phyloP scores from a whole-genome alignment of 345 rosid species.

The Nasturtium officinale region DNA sequence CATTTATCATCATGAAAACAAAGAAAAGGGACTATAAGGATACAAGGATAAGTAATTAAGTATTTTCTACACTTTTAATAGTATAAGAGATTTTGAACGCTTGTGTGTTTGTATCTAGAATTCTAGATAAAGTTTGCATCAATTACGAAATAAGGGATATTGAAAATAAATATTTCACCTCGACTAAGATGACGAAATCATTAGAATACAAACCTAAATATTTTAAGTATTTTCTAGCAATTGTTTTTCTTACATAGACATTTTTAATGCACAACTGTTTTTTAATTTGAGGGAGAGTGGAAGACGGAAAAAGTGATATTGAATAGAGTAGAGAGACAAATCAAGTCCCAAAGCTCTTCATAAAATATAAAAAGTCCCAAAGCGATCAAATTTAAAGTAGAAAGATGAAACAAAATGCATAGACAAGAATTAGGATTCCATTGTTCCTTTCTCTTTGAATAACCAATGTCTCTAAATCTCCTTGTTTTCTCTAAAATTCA shows the following conservation, averaged over 20 bases:
- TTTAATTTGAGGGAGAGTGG: not conserved
- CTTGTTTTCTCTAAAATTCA: not conserved
- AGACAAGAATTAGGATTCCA: constrained; percentile 15
- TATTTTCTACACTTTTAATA: not conserved
- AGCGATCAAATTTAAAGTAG: not conserved
- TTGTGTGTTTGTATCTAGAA: not conserved
- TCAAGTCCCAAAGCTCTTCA: not conserved
- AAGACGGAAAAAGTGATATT: not conserved
- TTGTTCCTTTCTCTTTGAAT: constrained; percentile 1
- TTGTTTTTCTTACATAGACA: not conserved
- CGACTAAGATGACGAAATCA: constrained; percentile 1
- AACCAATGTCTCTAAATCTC: not conserved
- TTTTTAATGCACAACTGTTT: too few relatives aligned
- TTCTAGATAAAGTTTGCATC: not conserved
- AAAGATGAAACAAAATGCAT: constrained; percentile 17
- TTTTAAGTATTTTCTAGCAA: not conserved
- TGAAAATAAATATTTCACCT: not conserved
- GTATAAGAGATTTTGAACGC: not conserved
- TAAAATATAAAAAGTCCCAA: not conserved
- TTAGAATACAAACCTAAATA: not conserved
- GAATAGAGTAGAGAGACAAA: not conserved
- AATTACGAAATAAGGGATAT: not conserved
- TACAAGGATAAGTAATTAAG: not conserved
- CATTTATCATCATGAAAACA: constrained; percentile 8
- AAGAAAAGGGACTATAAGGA: not conserved